Evolutionary conservation across 2,329 filamentous ascomycete species (phyloP).

Genomic region (Scytalidium sp.): DNA sequence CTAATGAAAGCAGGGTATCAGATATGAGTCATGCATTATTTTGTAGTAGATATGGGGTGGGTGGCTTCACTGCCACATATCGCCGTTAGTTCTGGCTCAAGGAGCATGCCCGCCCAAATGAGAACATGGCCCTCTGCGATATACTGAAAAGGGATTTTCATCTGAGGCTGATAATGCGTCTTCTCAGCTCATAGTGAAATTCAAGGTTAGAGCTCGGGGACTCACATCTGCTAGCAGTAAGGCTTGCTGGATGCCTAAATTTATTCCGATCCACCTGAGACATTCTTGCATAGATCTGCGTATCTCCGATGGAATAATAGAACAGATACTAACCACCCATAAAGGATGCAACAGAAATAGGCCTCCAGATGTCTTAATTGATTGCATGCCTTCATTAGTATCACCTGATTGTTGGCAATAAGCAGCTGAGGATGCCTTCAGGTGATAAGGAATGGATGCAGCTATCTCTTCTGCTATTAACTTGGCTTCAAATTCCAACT

Average conservation of each 20-base stretch:
- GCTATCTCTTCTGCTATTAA: conserved; percentile 8
- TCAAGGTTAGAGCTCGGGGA: background rate
- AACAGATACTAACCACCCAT: conserved; percentile 3
- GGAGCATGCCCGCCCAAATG: background rate
- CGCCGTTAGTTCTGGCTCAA: no score
- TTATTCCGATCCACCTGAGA: conserved; percentile 13
- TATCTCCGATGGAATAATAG: background rate
- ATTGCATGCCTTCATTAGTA: background rate
- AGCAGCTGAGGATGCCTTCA: background rate
- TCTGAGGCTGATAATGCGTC: no score
- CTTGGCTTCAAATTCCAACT: background rate
- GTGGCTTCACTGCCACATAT: no score
- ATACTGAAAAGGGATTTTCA: background rate
- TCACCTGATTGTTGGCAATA: conserved; percentile 1
- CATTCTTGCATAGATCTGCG: conserved; percentile 26
- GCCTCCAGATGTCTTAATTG: conserved; percentile 13
- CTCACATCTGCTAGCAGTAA: background rate
- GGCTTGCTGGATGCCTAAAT: background rate
- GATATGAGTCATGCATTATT: no score
- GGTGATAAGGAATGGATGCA: conserved; percentile 17
- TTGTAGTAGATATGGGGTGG: no score
- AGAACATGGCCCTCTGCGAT: conserved; percentile 1
- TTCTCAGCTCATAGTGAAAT: background rate
- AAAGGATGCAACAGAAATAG: conserved; percentile 20
- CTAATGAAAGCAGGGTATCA: no score